These are phyloP conservation scores for Fusarium sp. DNA, from an alignment of 2,329 filamentous ascomycete species.

Conservation along the genomic window DNA sequence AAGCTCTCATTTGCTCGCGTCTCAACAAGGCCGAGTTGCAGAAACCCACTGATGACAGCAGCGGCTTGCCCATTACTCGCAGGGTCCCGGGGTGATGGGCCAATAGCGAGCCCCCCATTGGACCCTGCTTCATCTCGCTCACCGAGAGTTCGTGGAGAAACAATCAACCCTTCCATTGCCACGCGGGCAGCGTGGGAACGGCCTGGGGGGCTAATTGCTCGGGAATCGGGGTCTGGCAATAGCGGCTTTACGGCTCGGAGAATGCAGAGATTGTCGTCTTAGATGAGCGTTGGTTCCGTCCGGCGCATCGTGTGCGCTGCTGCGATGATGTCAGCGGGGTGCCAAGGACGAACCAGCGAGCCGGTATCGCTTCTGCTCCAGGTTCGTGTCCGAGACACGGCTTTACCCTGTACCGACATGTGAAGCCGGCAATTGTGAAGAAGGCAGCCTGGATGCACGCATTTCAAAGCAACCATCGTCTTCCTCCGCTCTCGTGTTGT, in stretches of 20 bases:
- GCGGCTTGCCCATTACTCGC: conserved; percentile 37
- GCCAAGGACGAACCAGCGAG: conserved; percentile 1
- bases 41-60: conserved; percentile 38
- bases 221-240: conserved; percentile 9
- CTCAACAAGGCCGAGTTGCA: conserved; percentile 23
- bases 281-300: conserved; percentile 1
- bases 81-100: conserved; percentile 10
- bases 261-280: conserved; percentile 19
- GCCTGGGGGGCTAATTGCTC: conserved; percentile 12
- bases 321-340: conserved; percentile 15
- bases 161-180: conserved; percentile 24
- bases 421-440: neutral
- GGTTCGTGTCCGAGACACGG: neutral
- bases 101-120: conserved; percentile 18
- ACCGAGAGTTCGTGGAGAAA: conserved; percentile 8
- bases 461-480: too few species aligned
- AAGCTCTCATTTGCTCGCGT: conserved; percentile 9
- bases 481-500: too few species aligned
- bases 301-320: neutral
- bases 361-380: neutral
- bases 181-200: conserved; percentile 17
- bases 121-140: neutral
- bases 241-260: conserved; percentile 16
- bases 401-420: conserved; percentile 1
- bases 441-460: neutral